Evolutionary conservation across 371 early-diverging fungal species (phyloP), one percentile per base, ranked within the genome.

Genomic region (Thermomucor indicae-seudaticae): DNA sequence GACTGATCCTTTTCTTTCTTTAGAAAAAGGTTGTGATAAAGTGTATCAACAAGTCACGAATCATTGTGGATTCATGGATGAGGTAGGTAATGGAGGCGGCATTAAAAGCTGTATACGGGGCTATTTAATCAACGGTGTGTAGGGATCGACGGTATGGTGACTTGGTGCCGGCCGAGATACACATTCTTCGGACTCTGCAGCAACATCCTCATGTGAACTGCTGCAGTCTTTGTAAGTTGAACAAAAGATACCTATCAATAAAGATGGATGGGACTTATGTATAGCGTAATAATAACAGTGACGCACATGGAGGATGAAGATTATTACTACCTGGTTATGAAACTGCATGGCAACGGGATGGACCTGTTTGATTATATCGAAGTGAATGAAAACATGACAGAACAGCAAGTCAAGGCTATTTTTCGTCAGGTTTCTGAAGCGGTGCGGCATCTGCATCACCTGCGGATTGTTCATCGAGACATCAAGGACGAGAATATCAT

Each of bases 291-390:
- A n/a, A 6, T 40, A 38, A 22, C 51, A 73, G 75, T 69, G 22
- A 72, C 73, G 8, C 75, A 66, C 46, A 65, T 76, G 49, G 84
- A 84, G 55, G 89, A 88, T 42, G 80, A 82, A 8, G 75, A 81
- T 37, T 74, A 72, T 52, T 88, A 81, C 32, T 88, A 83, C 56
- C 65, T 84, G 5, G 80, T 86, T 43, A 86, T 84, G 81, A 69
- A 65, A 17, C 39, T 82, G 1, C 82, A 84, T 22, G 85, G 84
- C 11, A 59, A 59, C 1, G 85, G 84, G 4, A 83, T 86, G 75
- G 88, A 89, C 50, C 48, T 90, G 43, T 90, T 90, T 67, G 89
- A 89, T 48, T 89, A 78, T 45, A 85, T 89, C 14, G 90, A 90
- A 51, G 34, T 80, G 45, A 81, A 79, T 27, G 65, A 70, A 28